Evolutionary conservation across 805 yeast species (phyloP).

Genomic region (Candida qinlingensis): DNA sequence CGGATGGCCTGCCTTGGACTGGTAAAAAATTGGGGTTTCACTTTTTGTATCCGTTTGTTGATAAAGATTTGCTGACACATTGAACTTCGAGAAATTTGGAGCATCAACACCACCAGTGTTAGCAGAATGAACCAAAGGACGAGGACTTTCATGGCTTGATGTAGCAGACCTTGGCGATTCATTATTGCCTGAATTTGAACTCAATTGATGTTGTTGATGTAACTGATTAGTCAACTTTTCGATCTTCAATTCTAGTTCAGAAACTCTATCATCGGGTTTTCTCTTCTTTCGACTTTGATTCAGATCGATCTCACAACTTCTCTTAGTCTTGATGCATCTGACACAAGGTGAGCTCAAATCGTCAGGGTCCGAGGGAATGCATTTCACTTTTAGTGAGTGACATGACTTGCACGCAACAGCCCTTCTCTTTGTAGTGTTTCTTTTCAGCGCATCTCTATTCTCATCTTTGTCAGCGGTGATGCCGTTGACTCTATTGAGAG

Average conservation of each 20-base stretch:
- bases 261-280: slow-evolving; percentile 27
- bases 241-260: slow-evolving; percentile 28
- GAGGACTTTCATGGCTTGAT: slow-evolving; percentile 6
- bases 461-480: neutral
- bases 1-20: neutral
- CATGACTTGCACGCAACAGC: slow-evolving; percentile 69
- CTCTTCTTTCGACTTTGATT: slow-evolving; percentile 49
- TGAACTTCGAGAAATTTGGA: slow-evolving; percentile 2
- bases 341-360: slow-evolving; percentile 64
- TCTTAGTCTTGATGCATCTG: slow-evolving; percentile 61
- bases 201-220: slow-evolving; percentile 4
- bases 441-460: neutral
- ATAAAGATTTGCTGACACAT: neutral
- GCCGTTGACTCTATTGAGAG: too few species aligned
- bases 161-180: slow-evolving; percentile 2
- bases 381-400: slow-evolving; percentile 77
- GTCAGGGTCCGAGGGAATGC: slow-evolving; percentile 61
- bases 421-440: slow-evolving; percentile 15
- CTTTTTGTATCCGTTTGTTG: neutral
- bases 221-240: slow-evolving; percentile 21
- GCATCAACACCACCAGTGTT: slow-evolving; percentile 1
- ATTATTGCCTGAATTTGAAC: slow-evolving; percentile 3
- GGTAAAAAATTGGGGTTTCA: neutral
- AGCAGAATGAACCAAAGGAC: slow-evolving; percentile 1
- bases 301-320: slow-evolving; percentile 62